phyloP scores from a whole-genome alignment of 176 grass and related monocot genomes.

The barley (Hordeum vulgare) region DNA sequence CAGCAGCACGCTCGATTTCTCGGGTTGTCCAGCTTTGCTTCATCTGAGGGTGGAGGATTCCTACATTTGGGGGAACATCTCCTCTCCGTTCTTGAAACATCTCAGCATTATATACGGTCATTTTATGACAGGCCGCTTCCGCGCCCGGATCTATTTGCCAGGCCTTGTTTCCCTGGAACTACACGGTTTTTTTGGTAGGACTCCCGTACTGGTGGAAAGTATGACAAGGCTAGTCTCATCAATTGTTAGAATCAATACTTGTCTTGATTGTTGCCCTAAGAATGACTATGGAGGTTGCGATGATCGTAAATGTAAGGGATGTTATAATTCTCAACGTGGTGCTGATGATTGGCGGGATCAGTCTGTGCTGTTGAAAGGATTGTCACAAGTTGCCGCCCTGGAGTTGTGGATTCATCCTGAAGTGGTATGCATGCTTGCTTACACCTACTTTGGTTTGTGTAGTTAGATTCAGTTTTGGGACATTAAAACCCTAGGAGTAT shows the following conservation, averaged over 20 bases:
- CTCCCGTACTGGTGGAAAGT: not conserved
- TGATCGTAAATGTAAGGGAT: not conserved
- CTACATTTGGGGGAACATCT: not conserved
- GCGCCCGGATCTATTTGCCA: not conserved
- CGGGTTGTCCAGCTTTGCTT: not conserved
- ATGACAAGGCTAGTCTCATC: not conserved
- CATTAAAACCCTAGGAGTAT: no score
- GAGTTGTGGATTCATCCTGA: no score
- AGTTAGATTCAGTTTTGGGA: no score
- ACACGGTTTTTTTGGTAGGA: not conserved
- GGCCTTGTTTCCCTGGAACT: not conserved
- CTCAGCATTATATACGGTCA: not conserved
- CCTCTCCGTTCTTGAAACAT: not conserved
- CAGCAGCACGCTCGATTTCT: not conserved
- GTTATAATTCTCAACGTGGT: not conserved
- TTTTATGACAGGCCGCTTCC: not conserved
- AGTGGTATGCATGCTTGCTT: no score
- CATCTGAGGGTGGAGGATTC: not conserved
- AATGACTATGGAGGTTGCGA: not conserved
- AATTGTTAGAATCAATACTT: not conserved
- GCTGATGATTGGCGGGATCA: not conserved
- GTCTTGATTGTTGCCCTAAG: not conserved
- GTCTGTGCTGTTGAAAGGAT: no score
- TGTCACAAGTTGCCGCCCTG: no score
- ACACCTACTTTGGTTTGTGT: no score